phyloP scores from a whole-genome alignment of 495 filamentous ascomycete species.

The Penicillium chermesinum region DNA sequence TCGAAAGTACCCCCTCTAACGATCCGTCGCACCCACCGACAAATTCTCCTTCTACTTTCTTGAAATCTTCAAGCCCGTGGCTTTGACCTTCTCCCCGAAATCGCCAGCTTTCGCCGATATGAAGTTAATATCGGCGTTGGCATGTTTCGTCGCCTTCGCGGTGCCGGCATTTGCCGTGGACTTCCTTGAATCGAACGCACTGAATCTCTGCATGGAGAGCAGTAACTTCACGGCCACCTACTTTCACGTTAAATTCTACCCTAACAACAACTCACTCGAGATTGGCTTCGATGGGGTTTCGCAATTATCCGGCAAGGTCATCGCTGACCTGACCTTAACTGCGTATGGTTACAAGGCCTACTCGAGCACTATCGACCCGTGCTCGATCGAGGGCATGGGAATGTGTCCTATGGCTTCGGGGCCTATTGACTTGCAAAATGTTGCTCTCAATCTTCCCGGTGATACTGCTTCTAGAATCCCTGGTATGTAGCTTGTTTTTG shows the following conservation, averaged over 20 bases:
- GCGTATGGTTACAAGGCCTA: slow-evolving; percentile 78
- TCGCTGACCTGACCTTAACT: slow-evolving; percentile 67
- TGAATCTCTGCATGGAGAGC: slow-evolving; percentile 72
- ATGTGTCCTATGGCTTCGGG: slow-evolving; percentile 93
- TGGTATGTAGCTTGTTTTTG: no score
- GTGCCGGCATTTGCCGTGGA: slow-evolving; percentile 37
- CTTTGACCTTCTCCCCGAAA: slow-evolving; percentile 6
- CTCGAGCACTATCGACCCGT: slow-evolving; percentile 66
- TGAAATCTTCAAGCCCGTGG: slow-evolving; percentile 1
- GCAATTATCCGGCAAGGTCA: slow-evolving; percentile 77
- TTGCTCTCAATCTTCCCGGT: slow-evolving; percentile 56
- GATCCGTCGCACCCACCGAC: slow-evolving; percentile 19
- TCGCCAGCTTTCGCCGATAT: slow-evolving; percentile 21
- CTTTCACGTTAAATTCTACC: slow-evolving; percentile 77
- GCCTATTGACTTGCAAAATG: slow-evolving; percentile 63
- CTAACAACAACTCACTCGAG: slow-evolving; percentile 62
- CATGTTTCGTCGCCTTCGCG: slow-evolving; percentile 36
- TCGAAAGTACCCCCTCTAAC: slow-evolving; percentile 32
- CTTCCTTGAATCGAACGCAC: slow-evolving; percentile 65
- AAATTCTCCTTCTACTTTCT: slow-evolving; percentile 14
- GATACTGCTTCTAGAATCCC: slow-evolving; percentile 63
- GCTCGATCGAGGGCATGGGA: slow-evolving; percentile 61
- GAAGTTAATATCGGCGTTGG: slow-evolving; percentile 37
- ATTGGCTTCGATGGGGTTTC: slow-evolving; percentile 81
- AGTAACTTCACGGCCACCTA: slow-evolving; percentile 77